Percentiles rank a stretch among this genome's conserved stretches.
These are phyloP conservation scores for Sarocladium oryzae DNA, from an alignment of 2,329 filamentous ascomycete genomes.

Conservation along the genomic window DNA sequence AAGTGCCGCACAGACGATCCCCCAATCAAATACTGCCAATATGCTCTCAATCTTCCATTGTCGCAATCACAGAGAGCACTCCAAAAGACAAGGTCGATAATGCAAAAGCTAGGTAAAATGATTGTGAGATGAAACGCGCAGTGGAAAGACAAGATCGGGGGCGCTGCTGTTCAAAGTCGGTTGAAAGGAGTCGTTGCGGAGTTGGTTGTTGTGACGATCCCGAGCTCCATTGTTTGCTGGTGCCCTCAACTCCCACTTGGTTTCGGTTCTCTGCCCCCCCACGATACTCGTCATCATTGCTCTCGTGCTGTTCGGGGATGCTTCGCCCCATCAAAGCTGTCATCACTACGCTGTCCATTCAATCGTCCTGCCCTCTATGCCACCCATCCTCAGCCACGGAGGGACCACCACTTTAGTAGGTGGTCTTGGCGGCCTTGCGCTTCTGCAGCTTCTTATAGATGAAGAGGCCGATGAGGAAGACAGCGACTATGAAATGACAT, in stretches of 20 bases:
- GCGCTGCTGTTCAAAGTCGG: no score
- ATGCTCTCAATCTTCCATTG: neutral
- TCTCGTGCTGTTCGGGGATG: neutral
- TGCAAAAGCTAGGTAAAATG: no score
- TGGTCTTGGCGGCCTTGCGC: conserved; percentile 27
- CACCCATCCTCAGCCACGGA: conserved; percentile 5
- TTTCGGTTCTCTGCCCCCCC: neutral
- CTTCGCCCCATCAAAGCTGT: neutral
- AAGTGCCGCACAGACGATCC: no score
- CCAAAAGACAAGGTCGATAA: no score
- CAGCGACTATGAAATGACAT: conserved; percentile 21
- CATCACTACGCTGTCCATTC: neutral
- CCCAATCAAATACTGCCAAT: neutral
- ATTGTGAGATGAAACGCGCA: neutral
- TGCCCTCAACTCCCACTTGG: neutral
- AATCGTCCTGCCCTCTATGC: conserved; percentile 16
- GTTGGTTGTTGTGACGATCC: neutral
- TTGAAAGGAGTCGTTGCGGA: neutral
- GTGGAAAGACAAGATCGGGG: neutral
- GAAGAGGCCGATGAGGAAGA: conserved; percentile 24
- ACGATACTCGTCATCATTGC: neutral
- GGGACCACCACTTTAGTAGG: conserved; percentile 19
- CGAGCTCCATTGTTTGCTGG: neutral
- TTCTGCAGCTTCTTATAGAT: conserved; percentile 25
- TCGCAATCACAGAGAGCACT: no score